A percentile compares a stretch with the other conserved stretches of the same genome.
Conservation (phyloP, 202 grass and related monocot species). For the Panicum hallii region DNA sequence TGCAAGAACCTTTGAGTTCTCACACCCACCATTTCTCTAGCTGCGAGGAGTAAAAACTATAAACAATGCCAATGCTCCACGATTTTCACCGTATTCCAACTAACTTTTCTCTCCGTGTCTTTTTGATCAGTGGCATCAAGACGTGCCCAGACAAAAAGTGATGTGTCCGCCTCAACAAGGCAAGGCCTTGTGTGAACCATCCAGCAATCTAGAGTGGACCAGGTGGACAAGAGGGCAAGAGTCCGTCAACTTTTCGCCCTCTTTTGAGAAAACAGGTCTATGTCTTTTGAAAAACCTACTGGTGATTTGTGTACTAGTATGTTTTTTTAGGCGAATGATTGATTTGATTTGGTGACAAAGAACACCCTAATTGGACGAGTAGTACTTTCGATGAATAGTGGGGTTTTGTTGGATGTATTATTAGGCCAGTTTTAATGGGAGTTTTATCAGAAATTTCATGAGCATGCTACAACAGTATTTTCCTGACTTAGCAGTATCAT, state of each 20-base stretch:
- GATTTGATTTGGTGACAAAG: conserved; percentile 26
- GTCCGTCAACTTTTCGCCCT: conserved; percentile 6
- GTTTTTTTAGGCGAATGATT: conserved; percentile 1
- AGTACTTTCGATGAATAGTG: background rate
- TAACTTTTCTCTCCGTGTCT: background rate
- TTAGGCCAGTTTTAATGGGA: background rate
- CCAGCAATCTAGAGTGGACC: background rate
- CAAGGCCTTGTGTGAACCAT: background rate
- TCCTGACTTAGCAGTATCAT: too few species aligned
- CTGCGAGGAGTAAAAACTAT: background rate
- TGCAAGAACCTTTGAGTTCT: background rate
- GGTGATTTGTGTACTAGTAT: background rate
- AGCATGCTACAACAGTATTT: too few species aligned
- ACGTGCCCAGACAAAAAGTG: conserved; percentile 37
- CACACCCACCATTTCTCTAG: background rate
- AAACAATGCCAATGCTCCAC: too few species aligned
- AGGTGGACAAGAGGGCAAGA: conserved; percentile 13
- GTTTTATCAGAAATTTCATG: too few species aligned
- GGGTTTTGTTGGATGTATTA: background rate
- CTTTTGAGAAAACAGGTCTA: conserved; percentile 14
- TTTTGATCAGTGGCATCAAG: background rate
- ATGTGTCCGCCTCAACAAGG: conserved; percentile 9
- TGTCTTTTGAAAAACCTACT: background rate
- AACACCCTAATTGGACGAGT: background rate
- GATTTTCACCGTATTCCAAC: background rate